Evolutionary conservation across 345 rosid species (phyloP), one percentile per base, ranked within the genome.

Genomic region (Aquilaria yunnanensis): DNA sequence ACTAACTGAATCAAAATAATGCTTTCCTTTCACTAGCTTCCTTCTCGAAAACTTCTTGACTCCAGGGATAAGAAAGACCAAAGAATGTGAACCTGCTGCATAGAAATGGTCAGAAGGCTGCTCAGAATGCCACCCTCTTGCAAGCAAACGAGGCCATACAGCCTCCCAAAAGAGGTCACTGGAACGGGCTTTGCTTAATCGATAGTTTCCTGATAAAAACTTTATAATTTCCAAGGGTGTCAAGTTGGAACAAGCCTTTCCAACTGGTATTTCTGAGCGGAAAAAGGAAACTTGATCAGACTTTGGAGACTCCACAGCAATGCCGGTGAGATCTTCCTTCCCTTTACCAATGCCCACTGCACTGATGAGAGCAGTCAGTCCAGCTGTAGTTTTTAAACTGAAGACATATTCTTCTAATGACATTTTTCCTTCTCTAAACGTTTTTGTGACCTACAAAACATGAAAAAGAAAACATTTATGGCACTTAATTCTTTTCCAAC

Each of bases 81-180:
- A 64, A 47, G 73, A 66, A 57, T 72, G 63, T 60, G 74, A 76
- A 13, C 70, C 67, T 47, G 70, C 64, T 69, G 70, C 41, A 61
- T 61, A 47, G 45, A 64, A 70, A 47, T 73, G 75, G 74, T 76
- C 78, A 62, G 64, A 70, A 12, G 86, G 79, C 66, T 78, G 79
- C 74, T 81, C 86, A 51, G 81, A 82, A 64, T 77, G 81, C 83
- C 86, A 82, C 16, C 83, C 83, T 74, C 78, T 70, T 14, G 86
- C 86, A 67, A 76, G 69, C 59, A 82, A 78, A 14, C 83, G 78
- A 54, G 86, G 83, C 81, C 86, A 82, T 66, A 82, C 81, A 68
- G 86, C 86, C 63, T 79, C 86, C 83, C 86, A 82, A 73, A 82
- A 82, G 48, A 79, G 72, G 58, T 82, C 83, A 54, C 61, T 82